Evolutionary conservation across 2,329 filamentous ascomycete genomes (phyloP), one percentile per base, ranked within the genome.

Genomic region (Exophiala dermatitidis): DNA sequence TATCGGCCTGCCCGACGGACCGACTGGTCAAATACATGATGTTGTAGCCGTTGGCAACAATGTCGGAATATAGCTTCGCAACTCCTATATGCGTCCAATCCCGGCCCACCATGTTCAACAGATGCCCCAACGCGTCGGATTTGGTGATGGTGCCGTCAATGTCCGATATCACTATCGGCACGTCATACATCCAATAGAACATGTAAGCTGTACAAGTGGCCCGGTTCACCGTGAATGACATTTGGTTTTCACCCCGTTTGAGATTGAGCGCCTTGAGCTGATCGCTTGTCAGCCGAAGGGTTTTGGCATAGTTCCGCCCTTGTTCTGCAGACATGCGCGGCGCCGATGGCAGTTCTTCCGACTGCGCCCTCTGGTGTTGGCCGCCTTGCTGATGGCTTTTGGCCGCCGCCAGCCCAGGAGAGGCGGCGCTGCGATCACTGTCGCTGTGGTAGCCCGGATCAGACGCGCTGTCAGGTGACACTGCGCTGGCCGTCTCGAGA

Each of bases 141-240:
- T 98, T 98, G 54, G 93, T 98, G 64, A 98, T 98, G 26, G 93
- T 98, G 48, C 93, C 93, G 70, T 98, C 93, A 65, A 98, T 97
- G 69, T 98, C 93, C 0, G 91, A 97, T 59, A 98, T 96, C 45
- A 98, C 90, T 52, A 98, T 91, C 0, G 93, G 94, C 0, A 86
- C 86, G 64, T 94, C 86, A 65, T 91, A 83, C 61, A 82, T 85
- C 94, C 93, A 98, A 56, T 95, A 80, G 68, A 90, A 98, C 84
- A 98, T 94, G 63, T 83, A 86, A 9, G 91, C 93, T 48, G 83
- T 83, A 71, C 93, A 98, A 0, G 89, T 96, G 4, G 93, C 90
- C 59, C 88, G 81, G 69, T 97, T 97, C 56, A 98, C 93, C 2
- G 88, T 97, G 69, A 98, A 98, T 65, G 88, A 90, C 84, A 98